Evolutionary conservation across 371 early-diverging fungal genomes (phyloP), one percentile per base, ranked within the genome.

Genomic region (Mucor plumbeus): DNA sequence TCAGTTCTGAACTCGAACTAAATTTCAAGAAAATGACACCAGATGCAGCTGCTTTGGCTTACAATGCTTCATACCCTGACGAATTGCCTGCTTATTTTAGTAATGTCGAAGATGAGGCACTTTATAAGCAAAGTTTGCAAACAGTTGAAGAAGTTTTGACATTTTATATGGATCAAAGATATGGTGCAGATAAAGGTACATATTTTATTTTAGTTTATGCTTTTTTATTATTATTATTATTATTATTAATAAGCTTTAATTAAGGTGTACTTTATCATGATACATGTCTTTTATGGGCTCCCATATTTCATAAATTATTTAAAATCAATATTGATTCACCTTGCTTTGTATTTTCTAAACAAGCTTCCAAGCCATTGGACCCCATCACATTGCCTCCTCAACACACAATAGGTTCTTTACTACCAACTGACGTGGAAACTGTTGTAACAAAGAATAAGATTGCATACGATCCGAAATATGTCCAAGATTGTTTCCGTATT

Each of bases 291-390:
- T 56, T 67, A 8, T 67, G 67, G 67, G 56, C 40, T 9, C 56
- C 67, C 15, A 56, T 55, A 0, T 26, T 67, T 19, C 33, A 61
- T 26, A 10, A 67, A 33, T 5, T 43, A 7, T 43, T 43, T 17
- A 31, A 55, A 0, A 44, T 47, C 21, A 15, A n/a, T 2, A n/a
- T 38, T 39, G 62, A 57, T 1, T 21, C 26, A 7, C 61, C 62
- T 31, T 67, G 68, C 40, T 67, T 55, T 26, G 39, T 36, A 15
- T 67, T 61, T 62, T 7, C 62, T 8, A 62, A 39, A 44, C 47
- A 41, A 13, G 55, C 57, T 9, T 47, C 47, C 5, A 10, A 14
- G 9, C 62, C 55, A 6, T 19, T 61, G n/a, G 9, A 38, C 4
- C 17, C 19, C 8, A 19, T 57, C 4, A 7, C 8, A 6, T 34